These are phyloP conservation scores for Sphagnum tenellum DNA, from an alignment of 225 moss, liverwort and hornwort species.

Conservation along the genomic window DNA sequence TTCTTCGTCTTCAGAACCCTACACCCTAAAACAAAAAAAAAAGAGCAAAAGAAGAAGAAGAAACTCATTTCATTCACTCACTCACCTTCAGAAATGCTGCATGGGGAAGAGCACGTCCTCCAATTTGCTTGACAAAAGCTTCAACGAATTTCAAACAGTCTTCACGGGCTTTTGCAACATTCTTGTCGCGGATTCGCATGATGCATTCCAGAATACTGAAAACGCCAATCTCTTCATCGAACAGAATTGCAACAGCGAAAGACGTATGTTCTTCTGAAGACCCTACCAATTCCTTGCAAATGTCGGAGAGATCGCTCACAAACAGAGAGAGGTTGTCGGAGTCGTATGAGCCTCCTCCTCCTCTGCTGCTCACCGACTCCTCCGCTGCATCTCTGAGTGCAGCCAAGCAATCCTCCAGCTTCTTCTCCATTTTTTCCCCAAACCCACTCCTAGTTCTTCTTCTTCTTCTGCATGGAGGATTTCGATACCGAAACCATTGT, in stretches of 20 bases:
- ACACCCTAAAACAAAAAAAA: constrained; percentile 2
- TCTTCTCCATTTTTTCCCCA: constrained; percentile 51
- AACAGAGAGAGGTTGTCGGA: constrained; percentile 51
- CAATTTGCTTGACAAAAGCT: constrained; percentile 51
- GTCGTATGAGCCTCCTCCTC: constrained; percentile 20
- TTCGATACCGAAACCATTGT: too few relatives aligned
- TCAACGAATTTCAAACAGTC: constrained; percentile 53
- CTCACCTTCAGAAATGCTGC: constrained; percentile 59
- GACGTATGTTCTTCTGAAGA: constrained; percentile 58
- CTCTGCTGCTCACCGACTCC: constrained; percentile 27
- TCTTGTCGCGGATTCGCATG: constrained; percentile 38
- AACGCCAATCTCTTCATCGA: constrained; percentile 64
- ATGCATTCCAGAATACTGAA: constrained; percentile 57
- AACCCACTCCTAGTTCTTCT: too few relatives aligned
- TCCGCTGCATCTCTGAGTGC: constrained; percentile 58
- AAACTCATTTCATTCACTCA: background rate
- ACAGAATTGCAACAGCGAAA: constrained; percentile 61
- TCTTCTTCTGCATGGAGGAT: too few relatives aligned
- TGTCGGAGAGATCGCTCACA: constrained; percentile 46
- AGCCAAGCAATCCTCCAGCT: constrained; percentile 45
- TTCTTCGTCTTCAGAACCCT: constrained; percentile 1
- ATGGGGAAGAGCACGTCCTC: constrained; percentile 57
- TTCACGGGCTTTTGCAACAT: constrained; percentile 60
- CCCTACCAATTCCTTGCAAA: constrained; percentile 39
- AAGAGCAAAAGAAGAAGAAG: too few relatives aligned